Evolutionary conservation across 164 flowering plant genomes (phyloP), one percentile per base, ranked within the genome.

Genomic region (Brasenia schreberi): DNA sequence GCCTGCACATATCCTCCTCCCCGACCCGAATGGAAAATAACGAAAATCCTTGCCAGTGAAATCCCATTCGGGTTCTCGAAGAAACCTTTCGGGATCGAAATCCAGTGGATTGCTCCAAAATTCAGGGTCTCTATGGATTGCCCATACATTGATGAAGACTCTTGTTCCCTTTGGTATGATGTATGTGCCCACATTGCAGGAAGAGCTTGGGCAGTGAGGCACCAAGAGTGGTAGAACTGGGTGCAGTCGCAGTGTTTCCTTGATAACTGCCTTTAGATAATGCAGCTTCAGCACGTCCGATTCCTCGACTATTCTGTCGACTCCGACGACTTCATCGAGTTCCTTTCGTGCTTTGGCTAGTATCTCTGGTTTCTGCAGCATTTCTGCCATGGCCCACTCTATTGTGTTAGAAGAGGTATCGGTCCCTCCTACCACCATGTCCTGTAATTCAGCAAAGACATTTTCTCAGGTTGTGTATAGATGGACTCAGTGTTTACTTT

Each of bases 21-120:
- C 86, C 0, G 83, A 80, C 5, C 88, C 85, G 60, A 84, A 87
- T 0, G 87, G 86, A 42, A 85, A 65, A 63, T 75, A 84, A 19
- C 66, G 59, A 42, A 79, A 75, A 67, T 73, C 63, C 0, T 70
- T 68, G 11, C 82, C 82, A 0, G 12, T 67, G 19, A 45, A 73
- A 12, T 75, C 79, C 19, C 63, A 60, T 16, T 39, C 11, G 1
- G 43, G 10, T 1, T 18, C 53, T 5, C 23, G 19, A 17, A 80
- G 23, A 62, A 80, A 77, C 66, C 82, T 71, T 68, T 77, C 79
- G 0, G 79, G 80, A 42, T 64, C 39, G 61, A 80, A 80, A 6
- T 52, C 66, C 5, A 19, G 42, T 0, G 88, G 85, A 19, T 72
- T 68, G 5, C 69, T 76, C 88, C 87, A 84, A 3, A 33, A 5